Percentiles rank a stretch among this genome's conserved stretches.
Evolutionary conservation across 2,329 filamentous ascomycete species (phyloP).

Genomic region (Chrysoporthe austroafricana): DNA sequence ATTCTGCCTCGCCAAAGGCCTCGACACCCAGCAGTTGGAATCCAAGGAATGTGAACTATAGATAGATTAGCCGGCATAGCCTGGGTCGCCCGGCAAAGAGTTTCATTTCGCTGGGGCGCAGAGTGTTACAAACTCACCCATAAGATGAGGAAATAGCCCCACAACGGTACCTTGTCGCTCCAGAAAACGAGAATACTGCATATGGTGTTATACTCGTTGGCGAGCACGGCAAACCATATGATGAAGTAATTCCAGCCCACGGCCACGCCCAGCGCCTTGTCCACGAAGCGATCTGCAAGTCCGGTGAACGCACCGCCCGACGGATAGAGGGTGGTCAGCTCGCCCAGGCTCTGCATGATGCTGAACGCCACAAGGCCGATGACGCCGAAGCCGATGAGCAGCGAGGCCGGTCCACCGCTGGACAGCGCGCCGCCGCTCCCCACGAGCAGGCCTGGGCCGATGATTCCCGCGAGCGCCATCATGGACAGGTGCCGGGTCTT

Average conservation of each 20-base stretch:
- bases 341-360: slow-evolving; percentile 75
- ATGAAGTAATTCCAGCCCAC: slow-evolving; percentile 75
- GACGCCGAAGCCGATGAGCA: slow-evolving; percentile 74
- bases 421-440: slow-evolving; percentile 71
- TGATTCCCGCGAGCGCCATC: slow-evolving; percentile 66
- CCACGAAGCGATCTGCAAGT: slow-evolving; percentile 71
- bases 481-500: slow-evolving; percentile 71
- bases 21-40: slow-evolving; percentile 75
- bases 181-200: slow-evolving; percentile 69
- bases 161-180: slow-evolving; percentile 63
- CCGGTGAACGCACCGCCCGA: slow-evolving; percentile 73
- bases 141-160: slow-evolving; percentile 74
- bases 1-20: slow-evolving; percentile 78
- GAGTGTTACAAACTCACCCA: slow-evolving; percentile 52
- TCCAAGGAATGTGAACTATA: slow-evolving; percentile 58
- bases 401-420: slow-evolving; percentile 70
- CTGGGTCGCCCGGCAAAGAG: neutral
- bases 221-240: slow-evolving; percentile 66
- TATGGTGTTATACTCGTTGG: slow-evolving; percentile 74
- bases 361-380: slow-evolving; percentile 71
- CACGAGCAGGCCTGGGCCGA: slow-evolving; percentile 72
- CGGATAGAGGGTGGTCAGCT: slow-evolving; percentile 74
- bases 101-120: no score
- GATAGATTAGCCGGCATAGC: neutral
- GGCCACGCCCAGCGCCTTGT: slow-evolving; percentile 69